Base-by-base conservation (phyloP, 2,329 filamentous ascomycete genomes). In the Atkinsonella hypoxylon region DNA sequence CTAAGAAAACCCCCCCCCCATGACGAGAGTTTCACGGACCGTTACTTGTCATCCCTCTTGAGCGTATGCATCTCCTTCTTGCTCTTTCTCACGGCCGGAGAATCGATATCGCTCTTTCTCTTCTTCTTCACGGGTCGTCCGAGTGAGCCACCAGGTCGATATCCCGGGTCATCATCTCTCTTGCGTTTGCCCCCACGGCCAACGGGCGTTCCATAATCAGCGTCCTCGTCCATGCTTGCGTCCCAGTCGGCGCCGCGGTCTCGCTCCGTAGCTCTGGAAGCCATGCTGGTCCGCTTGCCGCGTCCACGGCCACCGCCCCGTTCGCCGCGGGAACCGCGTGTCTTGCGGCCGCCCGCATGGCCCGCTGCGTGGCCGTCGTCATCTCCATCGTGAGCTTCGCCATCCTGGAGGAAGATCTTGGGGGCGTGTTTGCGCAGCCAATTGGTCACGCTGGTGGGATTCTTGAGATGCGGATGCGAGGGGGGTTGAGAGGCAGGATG, bases 401-500 rank as follows among this genome's bases (percentile, higher is more conserved):
- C 79, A 60, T 89, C 87, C 64, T 95, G 85, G 18, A 94, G 70
- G 70, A 95, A 90, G 46, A 89, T 83, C 65, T 91, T 83, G 3
- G 89, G 87, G 53, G 88, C 83, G 66, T 95, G 78, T 62, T 88
- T 83, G 55, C 88, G 80, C 12, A 98, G 78, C 93, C 93, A 98
- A 66, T 94, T 96, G 70, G 95, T 94, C 3, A 95, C 90, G 53
- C 87, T 94, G 41, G 89, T 87, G 0, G 90, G 89, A 64, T 97
- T 97, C 58, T 74, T 71, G 41, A 73, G 64, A 43, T 69, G 57
- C 60, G 68, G 59, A 67, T 71, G 60, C 45, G 66, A 61, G 58
- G 64, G 67, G 50, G 62, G 67, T 52, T 64, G 63, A 22, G 62
- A 60, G 49, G 63, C 63, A 17, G 65, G 62, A 32, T 69, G 58